These are phyloP conservation scores for Chenopodium berlandieri DNA, from an alignment of 148 eudicot species.

Conservation along the genomic window DNA sequence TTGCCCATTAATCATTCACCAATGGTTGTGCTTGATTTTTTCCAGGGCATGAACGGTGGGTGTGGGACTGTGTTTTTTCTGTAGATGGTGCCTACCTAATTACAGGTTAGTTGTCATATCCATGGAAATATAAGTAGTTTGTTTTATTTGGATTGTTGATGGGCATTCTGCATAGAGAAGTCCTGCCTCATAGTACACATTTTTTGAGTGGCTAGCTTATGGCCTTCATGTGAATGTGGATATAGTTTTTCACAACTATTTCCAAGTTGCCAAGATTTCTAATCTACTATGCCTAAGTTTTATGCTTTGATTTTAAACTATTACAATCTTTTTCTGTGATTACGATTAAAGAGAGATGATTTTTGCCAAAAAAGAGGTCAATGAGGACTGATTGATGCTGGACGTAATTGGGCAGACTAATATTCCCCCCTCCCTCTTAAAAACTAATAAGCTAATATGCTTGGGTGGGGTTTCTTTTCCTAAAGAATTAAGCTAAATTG, in stretches of 20 bases:
- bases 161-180: neutral
- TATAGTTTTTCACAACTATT: neutral
- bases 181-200: neutral
- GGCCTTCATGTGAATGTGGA: neutral
- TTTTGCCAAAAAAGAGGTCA: neutral
- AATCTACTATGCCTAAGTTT: neutral
- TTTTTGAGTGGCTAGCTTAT: neutral
- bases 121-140: neutral
- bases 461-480: no score
- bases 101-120: constrained; percentile 54
- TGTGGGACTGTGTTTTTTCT: constrained; percentile 97
- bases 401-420: neutral
- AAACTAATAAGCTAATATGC: no score
- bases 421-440: neutral
- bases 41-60: constrained; percentile 98
- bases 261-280: neutral
- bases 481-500: no score
- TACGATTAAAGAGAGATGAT: neutral
- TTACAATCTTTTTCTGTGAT: neutral
- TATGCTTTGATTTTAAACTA: neutral
- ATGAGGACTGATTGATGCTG: neutral
- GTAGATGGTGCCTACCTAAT: constrained; percentile 97
- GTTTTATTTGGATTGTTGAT: neutral
- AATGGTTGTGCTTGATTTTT: constrained; percentile 13
- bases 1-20: neutral